phyloP scores from a whole-genome alignment of 2,329 filamentous ascomycete species.

The Botryotinia globosa region DNA sequence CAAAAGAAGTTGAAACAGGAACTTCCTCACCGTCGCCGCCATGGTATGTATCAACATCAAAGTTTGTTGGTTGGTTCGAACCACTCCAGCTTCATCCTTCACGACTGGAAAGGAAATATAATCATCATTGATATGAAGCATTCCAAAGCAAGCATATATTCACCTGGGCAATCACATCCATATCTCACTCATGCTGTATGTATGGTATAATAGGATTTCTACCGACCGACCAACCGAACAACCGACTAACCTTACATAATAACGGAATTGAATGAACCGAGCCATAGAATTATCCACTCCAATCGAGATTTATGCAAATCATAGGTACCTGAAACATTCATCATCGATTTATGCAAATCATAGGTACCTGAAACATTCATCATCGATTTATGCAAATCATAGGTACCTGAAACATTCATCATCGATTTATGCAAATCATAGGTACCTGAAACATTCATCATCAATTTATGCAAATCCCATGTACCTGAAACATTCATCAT shows the following conservation, averaged over 20 bases:
- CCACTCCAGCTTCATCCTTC: background rate
- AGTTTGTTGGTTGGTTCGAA: background rate
- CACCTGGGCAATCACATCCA: background rate
- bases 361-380: background rate
- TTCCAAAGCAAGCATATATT: background rate
- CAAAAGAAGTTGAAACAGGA: background rate
- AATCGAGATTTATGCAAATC: background rate
- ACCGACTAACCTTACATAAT: no score
- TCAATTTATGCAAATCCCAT: background rate
- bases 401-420: background rate
- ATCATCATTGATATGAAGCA: background rate
- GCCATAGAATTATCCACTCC: background rate
- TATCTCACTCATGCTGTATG: background rate
- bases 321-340: background rate
- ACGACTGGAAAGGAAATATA: background rate
- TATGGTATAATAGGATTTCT: no score
- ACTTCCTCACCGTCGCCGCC: background rate
- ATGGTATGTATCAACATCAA: background rate
- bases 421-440: background rate
- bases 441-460: background rate
- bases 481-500: background rate
- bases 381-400: background rate
- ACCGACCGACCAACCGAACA: background rate
- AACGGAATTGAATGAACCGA: background rate
- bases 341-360: no score